Evolutionary conservation across 345 rosid genomes (phyloP).

Genomic region (Rubroshorea leprosula): DNA sequence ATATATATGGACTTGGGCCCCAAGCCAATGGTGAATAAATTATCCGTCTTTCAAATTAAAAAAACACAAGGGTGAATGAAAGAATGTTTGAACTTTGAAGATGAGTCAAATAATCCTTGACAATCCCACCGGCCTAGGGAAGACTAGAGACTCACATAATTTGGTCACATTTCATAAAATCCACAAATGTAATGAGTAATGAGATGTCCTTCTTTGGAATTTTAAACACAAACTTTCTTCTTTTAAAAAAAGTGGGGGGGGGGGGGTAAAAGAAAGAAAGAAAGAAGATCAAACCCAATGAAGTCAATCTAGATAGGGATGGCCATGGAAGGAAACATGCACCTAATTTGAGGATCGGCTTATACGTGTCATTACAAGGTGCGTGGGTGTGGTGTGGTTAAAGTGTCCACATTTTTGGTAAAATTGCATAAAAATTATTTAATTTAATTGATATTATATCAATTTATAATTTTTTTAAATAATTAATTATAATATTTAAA

Average conservation of each 20-base stretch:
- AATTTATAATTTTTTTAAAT: no score
- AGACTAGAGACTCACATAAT: conserved; percentile 7
- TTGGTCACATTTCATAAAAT: conserved; percentile 16
- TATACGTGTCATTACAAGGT: no score
- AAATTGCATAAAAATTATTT: no score
- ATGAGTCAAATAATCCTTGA: conserved; percentile 27
- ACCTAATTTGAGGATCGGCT: conserved; percentile 11
- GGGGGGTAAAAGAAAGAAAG: no score
- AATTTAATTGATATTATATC: no score
- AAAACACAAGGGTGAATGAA: conserved; percentile 6
- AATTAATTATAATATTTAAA: no score
- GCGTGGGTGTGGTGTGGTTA: no score
- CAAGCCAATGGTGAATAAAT: no score
- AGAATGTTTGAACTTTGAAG: conserved; percentile 7
- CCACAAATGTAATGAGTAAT: conserved; percentile 21
- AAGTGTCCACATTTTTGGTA: no score
- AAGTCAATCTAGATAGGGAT: conserved; percentile 31
- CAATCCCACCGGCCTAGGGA: conserved; percentile 31
- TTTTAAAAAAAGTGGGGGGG: no score
- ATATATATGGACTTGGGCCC: conserved; percentile 17
- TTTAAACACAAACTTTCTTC: conserved; percentile 3
- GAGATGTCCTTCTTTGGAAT: conserved; percentile 21
- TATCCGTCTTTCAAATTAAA: no score
- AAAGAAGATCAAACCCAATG: conserved; percentile 5
- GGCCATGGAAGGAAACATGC: background rate